phyloP scores from a whole-genome alignment of 768 basidiomycete species.

The Ramaria sp. region DNA sequence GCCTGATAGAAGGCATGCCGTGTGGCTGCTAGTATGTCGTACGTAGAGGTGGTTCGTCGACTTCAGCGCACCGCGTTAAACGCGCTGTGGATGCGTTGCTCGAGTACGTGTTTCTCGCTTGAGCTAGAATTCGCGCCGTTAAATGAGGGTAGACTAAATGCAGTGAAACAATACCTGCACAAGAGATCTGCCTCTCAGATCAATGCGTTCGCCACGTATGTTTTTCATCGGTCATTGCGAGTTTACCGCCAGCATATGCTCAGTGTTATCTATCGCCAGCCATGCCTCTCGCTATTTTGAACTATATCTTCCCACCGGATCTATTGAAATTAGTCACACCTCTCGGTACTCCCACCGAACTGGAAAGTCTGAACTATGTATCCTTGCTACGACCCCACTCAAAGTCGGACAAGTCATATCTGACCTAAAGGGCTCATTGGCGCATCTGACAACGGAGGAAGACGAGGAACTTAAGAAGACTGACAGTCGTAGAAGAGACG shows the following conservation, averaged over 20 bases:
- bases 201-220: conserved; percentile 88
- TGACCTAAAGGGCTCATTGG: conserved; percentile 89
- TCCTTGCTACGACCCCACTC: conserved; percentile 68
- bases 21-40: conserved; percentile 11
- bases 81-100: conserved; percentile 73
- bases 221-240: conserved; percentile 15
- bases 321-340: conserved; percentile 82
- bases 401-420: conserved; percentile 61
- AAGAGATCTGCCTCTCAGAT: conserved; percentile 73
- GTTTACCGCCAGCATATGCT: not conserved
- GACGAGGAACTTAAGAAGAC: conserved; percentile 81
- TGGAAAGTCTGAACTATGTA: conserved; percentile 83
- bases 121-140: conserved; percentile 15
- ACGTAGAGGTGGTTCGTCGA: conserved; percentile 10
- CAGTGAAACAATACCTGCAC: conserved; percentile 71
- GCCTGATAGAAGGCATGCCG: not conserved
- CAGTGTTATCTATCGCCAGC: conserved; percentile 25
- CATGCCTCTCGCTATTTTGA: conserved; percentile 87
- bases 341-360: conserved; percentile 80
- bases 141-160: conserved; percentile 41
- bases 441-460: conserved; percentile 75
- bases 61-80: conserved; percentile 34
- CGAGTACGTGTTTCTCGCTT: conserved; percentile 35
- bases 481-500: conserved; percentile 51
- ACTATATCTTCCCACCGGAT: conserved; percentile 72